phyloP scores from a whole-genome alignment of 176 grass and related monocot species.

The Luzula sylvatica region DNA sequence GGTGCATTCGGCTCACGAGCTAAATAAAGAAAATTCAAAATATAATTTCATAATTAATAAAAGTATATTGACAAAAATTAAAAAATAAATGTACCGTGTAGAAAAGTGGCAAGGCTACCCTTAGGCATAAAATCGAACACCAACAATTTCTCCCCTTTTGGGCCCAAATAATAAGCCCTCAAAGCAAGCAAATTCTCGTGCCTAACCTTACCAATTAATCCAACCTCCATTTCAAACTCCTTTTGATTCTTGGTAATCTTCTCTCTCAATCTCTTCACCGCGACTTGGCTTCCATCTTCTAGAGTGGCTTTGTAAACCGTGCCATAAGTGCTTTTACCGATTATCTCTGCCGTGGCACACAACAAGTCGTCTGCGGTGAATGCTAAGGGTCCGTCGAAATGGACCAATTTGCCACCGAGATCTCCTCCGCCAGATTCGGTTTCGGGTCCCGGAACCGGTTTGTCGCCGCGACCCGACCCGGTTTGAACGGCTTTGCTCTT shows the following conservation, averaged over 20 bases:
- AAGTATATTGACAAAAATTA: not conserved
- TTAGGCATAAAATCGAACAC: conserved; percentile 70
- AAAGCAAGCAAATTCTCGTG: conserved; percentile 44
- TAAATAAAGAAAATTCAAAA: not conserved
- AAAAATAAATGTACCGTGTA: conserved; percentile 32
- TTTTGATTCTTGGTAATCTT: conserved; percentile 67
- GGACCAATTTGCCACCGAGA: conserved; percentile 54
- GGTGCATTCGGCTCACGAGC: conserved; percentile 23
- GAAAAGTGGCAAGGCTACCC: conserved; percentile 40
- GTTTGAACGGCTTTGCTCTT: conserved; percentile 6
- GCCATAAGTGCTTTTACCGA: conserved; percentile 69
- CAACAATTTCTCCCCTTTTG: conserved; percentile 68
- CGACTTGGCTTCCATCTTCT: conserved; percentile 54
- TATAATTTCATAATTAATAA: not conserved
- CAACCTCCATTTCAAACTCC: conserved; percentile 57
- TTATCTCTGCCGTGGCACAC: conserved; percentile 55
- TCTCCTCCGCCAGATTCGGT: conserved; percentile 47
- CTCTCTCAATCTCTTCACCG: conserved; percentile 58
- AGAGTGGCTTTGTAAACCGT: conserved; percentile 66
- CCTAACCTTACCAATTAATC: conserved; percentile 36
- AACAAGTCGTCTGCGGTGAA: conserved; percentile 71
- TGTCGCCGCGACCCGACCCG: conserved; percentile 25
- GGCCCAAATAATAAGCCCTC: conserved; percentile 50
- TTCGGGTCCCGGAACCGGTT: conserved; percentile 8
- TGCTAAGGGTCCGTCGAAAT: conserved; percentile 53